These are phyloP conservation scores for Vickermania ingenoplastis DNA, from an alignment of 208 protist species.

Conservation along the genomic window DNA sequence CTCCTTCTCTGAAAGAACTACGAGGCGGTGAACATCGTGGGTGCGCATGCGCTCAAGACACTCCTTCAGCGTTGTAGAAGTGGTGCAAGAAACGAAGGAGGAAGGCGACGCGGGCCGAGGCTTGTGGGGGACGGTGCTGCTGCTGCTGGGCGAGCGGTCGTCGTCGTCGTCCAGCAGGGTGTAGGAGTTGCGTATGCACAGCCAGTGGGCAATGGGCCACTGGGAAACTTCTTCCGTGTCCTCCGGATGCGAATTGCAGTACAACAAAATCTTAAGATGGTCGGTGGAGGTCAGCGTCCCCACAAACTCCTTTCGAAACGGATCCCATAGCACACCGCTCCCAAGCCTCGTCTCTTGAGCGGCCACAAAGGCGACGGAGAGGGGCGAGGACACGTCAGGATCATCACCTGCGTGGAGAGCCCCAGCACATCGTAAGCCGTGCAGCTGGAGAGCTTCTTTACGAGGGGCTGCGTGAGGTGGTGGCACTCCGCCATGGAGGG, in stretches of 20 bases:
- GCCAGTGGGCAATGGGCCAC: conserved; percentile 66
- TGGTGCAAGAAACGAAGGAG: conserved; percentile 42
- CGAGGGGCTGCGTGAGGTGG: conserved; percentile 46
- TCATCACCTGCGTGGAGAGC: conserved; percentile 78
- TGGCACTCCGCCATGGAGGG: conserved; percentile 49
- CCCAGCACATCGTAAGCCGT: conserved; percentile 81
- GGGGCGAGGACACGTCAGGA: conserved; percentile 60
- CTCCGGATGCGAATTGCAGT: conserved; percentile 50
- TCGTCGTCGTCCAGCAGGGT: conserved; percentile 13
- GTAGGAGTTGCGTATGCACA: conserved; percentile 14
- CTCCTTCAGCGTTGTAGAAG: conserved; percentile 49
- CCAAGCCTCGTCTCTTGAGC: conserved; percentile 78
- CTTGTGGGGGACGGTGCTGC: neutral
- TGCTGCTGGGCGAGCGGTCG: neutral
- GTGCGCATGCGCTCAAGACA: conserved; percentile 56
- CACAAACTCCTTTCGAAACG: conserved; percentile 32
- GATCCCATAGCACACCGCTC: conserved; percentile 78
- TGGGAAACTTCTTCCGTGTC: conserved; percentile 45
- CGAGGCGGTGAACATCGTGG: conserved; percentile 43
- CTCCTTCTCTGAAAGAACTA: conserved; percentile 67
- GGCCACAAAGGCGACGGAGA: conserved; percentile 78
- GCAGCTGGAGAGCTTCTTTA: conserved; percentile 52
- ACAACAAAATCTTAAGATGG: conserved; percentile 81
- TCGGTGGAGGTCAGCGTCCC: conserved; percentile 76
- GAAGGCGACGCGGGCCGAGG: neutral